Base-by-base conservation (phyloP, 2,329 filamentous ascomycete species). In the Diaporthe capsici region DNA sequence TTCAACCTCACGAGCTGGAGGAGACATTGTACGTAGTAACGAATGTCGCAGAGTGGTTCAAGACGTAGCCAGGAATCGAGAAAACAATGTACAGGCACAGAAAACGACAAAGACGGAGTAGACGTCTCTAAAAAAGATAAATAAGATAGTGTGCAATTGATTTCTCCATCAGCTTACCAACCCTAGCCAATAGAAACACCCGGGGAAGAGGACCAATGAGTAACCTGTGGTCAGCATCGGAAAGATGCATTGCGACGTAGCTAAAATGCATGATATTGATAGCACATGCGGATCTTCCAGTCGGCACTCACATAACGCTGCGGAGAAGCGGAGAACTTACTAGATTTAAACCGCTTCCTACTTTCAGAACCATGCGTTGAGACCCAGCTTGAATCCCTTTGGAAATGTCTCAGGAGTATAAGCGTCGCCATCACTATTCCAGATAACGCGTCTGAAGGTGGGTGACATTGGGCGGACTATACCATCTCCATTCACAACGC, bases 161-260 rank as follows among this genome's bases (percentile, higher is more conserved):
- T 31, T 47, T 65, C 9, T 47, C 60, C 60, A 17, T 65, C n/a
- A 47, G 25, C n/a, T 31, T 55, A 55, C 53, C 13, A 4, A 55
- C 51, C 12, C 53, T 17, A 55, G 28, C 13, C 22, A 53, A 53
- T 31, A 31, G 3, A 12, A 55, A 31, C 25, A 49, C 44, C 20
- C 44, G 13, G 13, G 15, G 25, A 17, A 28, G 15, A 9, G 39
- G 39, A 22, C n/a, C 60, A 47, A 25, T 63, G 12, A 39, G 7
- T 44, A 28, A 15, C 42, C 25, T 31, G 39, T 37, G 60, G 39
- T 47, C 25, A 47, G 60, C 39, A 31, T 17, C 39, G 60, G 60
- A 2, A 65, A n/a, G 22, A 65, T 65, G 60, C 60, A 65, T 34
- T 65, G 39, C 60, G 28, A 65, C 60, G 25, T 47, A 28, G 42